Evolutionary conservation across 345 rosid species (phyloP).

Genomic region (Orychophragmus violaceus): DNA sequence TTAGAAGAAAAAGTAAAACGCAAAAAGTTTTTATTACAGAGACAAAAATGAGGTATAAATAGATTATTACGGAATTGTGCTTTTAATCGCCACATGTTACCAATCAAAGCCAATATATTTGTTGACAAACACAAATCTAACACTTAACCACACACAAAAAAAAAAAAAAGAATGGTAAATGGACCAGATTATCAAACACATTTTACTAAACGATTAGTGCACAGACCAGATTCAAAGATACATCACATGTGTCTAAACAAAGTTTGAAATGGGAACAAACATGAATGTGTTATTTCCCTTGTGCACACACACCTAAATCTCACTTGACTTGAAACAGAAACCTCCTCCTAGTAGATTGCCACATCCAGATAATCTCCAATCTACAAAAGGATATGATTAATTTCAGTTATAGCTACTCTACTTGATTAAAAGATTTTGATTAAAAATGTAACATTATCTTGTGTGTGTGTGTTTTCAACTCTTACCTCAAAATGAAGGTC

Average conservation of each 20-base stretch:
- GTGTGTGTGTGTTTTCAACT: neutral
- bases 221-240: slow-evolving; percentile 10
- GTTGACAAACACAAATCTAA: no score
- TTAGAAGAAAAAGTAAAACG: no score
- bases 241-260: slow-evolving; percentile 11
- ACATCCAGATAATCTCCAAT: slow-evolving; percentile 94
- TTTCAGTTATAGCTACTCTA: slow-evolving; percentile 1
- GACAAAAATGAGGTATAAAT: no score
- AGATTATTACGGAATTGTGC: no score
- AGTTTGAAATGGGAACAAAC: slow-evolving; percentile 4
- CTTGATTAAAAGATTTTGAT: neutral
- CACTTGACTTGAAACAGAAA: neutral
- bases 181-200: no score
- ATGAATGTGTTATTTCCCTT: slow-evolving; percentile 7
- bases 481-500: slow-evolving; percentile 78
- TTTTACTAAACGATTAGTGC: neutral
- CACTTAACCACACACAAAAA: no score
- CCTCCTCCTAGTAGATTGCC: slow-evolving; percentile 38
- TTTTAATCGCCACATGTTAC: no score
- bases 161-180: no score
- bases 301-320: neutral
- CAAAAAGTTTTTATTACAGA: no score
- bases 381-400: slow-evolving; percentile 32
- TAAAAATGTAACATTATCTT: neutral
- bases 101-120: no score